phyloP scores from a whole-genome alignment of 2,329 filamentous ascomycete species.

The Clarireedia paspali region DNA sequence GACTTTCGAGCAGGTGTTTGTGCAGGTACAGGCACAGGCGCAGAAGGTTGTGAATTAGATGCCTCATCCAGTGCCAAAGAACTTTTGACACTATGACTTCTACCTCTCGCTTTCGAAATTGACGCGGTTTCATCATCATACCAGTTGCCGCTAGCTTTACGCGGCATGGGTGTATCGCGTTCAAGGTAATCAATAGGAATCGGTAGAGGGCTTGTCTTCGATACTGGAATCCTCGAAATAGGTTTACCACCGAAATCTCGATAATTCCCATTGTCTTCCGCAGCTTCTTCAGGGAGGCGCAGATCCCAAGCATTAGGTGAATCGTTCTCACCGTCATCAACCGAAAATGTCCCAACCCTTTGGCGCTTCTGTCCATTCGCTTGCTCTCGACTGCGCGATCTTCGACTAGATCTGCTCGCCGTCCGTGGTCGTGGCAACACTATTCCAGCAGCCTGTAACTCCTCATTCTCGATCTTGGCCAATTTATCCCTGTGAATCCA shows the following conservation, averaged over 20 bases:
- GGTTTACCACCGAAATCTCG: constrained; percentile 48
- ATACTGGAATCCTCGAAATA: constrained; percentile 79
- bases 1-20: constrained; percentile 29
- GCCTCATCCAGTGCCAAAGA: constrained; percentile 40
- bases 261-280: constrained; percentile 48
- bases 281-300: constrained; percentile 69
- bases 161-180: constrained; percentile 59
- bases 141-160: constrained; percentile 49
- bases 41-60: constrained; percentile 18
- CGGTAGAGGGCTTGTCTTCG: constrained; percentile 70
- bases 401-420: constrained; percentile 39
- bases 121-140: constrained; percentile 47
- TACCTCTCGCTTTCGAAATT: constrained; percentile 55
- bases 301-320: constrained; percentile 59
- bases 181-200: constrained; percentile 66
- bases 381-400: constrained; percentile 33
- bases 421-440: constrained; percentile 46
- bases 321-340: constrained; percentile 32
- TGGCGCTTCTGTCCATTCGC: constrained; percentile 34
- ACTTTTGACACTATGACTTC: constrained; percentile 58
- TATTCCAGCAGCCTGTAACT: constrained; percentile 73
- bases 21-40: constrained; percentile 34
- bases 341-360: constrained; percentile 31
- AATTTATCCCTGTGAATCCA: constrained; percentile 86
- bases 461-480: constrained; percentile 71